These are phyloP conservation scores for Periconia macrospinosa DNA, from an alignment of 2,329 filamentous ascomycete genomes.

Conservation along the genomic window DNA sequence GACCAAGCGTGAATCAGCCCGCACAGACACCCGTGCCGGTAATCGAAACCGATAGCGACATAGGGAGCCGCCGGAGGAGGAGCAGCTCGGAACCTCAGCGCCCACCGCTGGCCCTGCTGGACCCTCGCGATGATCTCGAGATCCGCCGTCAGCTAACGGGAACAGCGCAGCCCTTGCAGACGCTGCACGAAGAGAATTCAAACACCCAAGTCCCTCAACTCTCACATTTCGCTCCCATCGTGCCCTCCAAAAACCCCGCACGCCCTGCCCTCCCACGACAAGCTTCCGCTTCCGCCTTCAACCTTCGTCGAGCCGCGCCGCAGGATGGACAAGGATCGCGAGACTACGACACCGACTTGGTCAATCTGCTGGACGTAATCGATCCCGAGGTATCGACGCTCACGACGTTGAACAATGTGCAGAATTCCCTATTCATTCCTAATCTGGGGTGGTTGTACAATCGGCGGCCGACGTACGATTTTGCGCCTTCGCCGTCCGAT, in stretches of 20 bases:
- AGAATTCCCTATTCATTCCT: slow-evolving; percentile 85
- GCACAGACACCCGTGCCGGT: neutral
- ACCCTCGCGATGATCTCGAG: slow-evolving; percentile 23
- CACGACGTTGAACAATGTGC: slow-evolving; percentile 85
- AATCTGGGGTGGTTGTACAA: slow-evolving; percentile 75
- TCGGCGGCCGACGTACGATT: slow-evolving; percentile 74
- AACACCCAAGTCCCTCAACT: slow-evolving; percentile 8
- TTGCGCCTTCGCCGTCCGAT: slow-evolving; percentile 55
- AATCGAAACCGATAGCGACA: slow-evolving; percentile 12
- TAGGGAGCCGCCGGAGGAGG: slow-evolving; percentile 23
- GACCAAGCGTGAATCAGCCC: slow-evolving; percentile 14
- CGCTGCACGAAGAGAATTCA: slow-evolving; percentile 33
- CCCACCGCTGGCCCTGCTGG: slow-evolving; percentile 21
- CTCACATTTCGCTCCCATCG: slow-evolving; percentile 15
- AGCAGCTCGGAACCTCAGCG: slow-evolving; percentile 38
- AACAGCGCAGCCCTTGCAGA: slow-evolving; percentile 26
- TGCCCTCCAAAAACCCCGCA: slow-evolving; percentile 11
- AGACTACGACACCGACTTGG: slow-evolving; percentile 63
- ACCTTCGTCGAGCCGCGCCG: slow-evolving; percentile 16
- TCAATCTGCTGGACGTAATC: slow-evolving; percentile 70
- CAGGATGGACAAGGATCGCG: slow-evolving; percentile 7
- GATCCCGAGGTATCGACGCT: slow-evolving; percentile 83
- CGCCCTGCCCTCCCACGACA: slow-evolving; percentile 24
- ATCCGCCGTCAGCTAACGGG: slow-evolving; percentile 30
- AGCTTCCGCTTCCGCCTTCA: slow-evolving; percentile 24